Evolutionary conservation across 768 basidiomycete genomes (phyloP), one percentile per base, ranked within the genome.

Genomic region (Neoboletus subvelutipes): DNA sequence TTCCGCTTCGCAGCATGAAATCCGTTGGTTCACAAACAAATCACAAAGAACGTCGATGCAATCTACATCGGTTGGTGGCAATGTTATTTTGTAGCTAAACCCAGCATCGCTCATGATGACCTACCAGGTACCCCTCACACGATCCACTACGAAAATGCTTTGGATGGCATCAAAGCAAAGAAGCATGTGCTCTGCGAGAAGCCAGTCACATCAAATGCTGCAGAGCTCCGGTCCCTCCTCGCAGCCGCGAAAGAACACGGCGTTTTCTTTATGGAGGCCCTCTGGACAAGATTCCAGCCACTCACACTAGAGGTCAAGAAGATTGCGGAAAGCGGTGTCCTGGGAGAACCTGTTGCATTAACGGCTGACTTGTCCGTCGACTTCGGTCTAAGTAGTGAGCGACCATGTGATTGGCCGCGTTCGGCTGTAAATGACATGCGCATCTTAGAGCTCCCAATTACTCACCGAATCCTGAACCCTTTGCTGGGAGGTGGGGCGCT

Each of bases 101-200:
- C 4, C 33, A 36, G n/a, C 31, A 18, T 6, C 11, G 3, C 54
- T 57, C 51, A 71, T 34, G 4, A 10, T 29, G 22, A 50, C 42
- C n/a, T 15, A 43, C 49, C 60, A 86, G 90, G 89, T 9, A 92
- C 92, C 3, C 94, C 94, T 4, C 91, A 96, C 68, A 88, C 90
- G 1, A 77, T 81, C 57, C 94, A 96, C 75, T 91, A 92, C 69
- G 76, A 78, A 58, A 90, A 91, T 65, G 83, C 91, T 0, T 73
- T 86, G 61, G 86, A 83, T 54, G 88, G 89, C 9, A 83, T 95
- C 64, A 80, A 82, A 59, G 88, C 87, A 5, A 85, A 84, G 55
- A 96, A 94, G 72, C 84, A 93, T 69, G 85, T 95, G 41, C 83
- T 95, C 26, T 90, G 90, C 72, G 93, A 96, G 73, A 95, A 96